Conservation (phyloP, 148 eudicot species). For the Linanthus parryae region DNA sequence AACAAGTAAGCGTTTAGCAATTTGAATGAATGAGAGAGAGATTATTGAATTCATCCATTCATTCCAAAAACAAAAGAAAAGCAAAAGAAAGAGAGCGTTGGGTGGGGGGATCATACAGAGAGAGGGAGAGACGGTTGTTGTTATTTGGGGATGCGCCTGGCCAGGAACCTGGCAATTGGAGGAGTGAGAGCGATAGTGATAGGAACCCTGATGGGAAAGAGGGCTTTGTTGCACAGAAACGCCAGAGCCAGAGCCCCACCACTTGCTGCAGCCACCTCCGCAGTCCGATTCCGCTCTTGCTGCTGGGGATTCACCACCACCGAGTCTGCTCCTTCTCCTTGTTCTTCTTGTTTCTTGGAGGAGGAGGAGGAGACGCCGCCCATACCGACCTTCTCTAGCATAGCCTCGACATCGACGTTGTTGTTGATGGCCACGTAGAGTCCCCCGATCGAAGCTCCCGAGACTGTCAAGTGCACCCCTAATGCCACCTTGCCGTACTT, state of each 20-base stretch:
- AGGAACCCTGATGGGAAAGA: constrained; percentile 7
- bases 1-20: no score
- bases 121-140: no score
- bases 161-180: constrained; percentile 1
- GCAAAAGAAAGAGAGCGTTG: no score
- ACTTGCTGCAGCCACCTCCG: constrained; percentile 1
- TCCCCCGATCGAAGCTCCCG: constrained; percentile 13
- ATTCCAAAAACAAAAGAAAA: no score
- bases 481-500: constrained; percentile 5
- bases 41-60: no score
- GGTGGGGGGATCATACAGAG: no score
- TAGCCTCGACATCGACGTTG: constrained; percentile 1
- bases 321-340: neutral
- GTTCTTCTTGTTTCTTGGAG: constrained; percentile 13
- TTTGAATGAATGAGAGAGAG: no score
- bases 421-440: constrained; percentile 8
- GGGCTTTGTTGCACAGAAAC: constrained; percentile 1
- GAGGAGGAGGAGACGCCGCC: constrained; percentile 3
- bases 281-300: constrained; percentile 3
- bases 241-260: constrained; percentile 3
- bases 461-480: constrained; percentile 12
- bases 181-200: constrained; percentile 5
- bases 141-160: no score
- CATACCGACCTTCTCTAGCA: neutral
- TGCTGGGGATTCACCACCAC: neutral